Conservation (phyloP, 2,329 filamentous ascomycete genomes). For the Thelonectria blattea region DNA sequence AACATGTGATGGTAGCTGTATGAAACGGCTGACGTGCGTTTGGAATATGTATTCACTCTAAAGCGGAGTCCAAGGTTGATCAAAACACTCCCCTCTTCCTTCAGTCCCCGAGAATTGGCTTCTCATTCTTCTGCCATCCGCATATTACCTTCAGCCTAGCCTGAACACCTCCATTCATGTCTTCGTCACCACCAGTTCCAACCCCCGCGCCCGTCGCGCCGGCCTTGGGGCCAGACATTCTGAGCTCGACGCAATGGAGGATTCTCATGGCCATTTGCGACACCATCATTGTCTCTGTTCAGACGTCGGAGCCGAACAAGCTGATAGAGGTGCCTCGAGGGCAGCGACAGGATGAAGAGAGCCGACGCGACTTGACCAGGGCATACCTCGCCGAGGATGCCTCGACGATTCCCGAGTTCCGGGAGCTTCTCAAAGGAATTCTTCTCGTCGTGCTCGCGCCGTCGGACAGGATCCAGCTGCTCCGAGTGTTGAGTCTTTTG, state of each 20-base stretch:
- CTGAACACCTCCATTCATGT: not conserved
- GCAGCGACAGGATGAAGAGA: not conserved
- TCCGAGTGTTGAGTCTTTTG: slow-evolving; percentile 1
- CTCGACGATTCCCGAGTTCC: slow-evolving; percentile 7
- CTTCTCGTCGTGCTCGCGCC: not conserved
- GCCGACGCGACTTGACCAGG: not conserved
- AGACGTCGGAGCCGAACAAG: not conserved
- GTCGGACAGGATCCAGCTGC: slow-evolving; percentile 1
- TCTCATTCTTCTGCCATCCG: too few relatives aligned
- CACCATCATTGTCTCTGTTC: slow-evolving; percentile 4
- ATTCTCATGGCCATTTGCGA: slow-evolving; percentile 13
- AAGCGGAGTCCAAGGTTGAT: too few relatives aligned
- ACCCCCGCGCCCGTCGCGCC: slow-evolving; percentile 2
- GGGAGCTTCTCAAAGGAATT: not conserved
- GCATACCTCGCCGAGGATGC: slow-evolving; percentile 2
- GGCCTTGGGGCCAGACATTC: not conserved
- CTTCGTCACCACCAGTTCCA: not conserved
- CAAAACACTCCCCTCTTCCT: too few relatives aligned
- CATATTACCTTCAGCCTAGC: too few relatives aligned
- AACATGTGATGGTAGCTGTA: too few relatives aligned
- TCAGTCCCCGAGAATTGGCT: too few relatives aligned
- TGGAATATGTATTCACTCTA: too few relatives aligned
- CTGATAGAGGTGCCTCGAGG: not conserved
- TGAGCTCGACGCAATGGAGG: slow-evolving; percentile 3
- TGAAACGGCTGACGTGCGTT: too few relatives aligned